A percentile compares a stretch with the other conserved stretches of the same genome.
Conservation (phyloP, 2,329 filamentous ascomycete species). For the Aspergillus sp. region DNA sequence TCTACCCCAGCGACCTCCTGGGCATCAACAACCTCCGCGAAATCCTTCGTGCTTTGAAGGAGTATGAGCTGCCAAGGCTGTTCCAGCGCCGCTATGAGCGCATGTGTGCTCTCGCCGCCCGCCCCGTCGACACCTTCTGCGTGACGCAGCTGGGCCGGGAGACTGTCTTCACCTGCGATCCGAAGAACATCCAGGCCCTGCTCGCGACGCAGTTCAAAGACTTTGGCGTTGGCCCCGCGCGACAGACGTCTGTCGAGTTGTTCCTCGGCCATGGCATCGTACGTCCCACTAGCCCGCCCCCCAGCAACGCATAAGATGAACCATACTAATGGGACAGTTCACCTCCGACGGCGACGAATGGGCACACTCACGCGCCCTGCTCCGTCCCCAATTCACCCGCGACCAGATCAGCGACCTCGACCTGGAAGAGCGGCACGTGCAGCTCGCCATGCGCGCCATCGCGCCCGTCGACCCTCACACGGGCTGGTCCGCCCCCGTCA, state of each 20-base stretch:
- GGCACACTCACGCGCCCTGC: constrained; percentile 75
- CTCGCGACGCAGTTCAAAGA: constrained; percentile 79
- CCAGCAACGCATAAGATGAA: too few relatives aligned
- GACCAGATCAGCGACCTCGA: constrained; percentile 79
- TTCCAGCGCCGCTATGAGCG: constrained; percentile 16
- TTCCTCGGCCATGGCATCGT: constrained; percentile 47
- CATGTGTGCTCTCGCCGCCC: constrained; percentile 22
- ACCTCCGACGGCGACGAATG: constrained; percentile 74
- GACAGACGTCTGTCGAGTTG: constrained; percentile 59
- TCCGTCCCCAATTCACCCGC: constrained; percentile 82
- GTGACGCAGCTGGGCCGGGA: constrained; percentile 23
- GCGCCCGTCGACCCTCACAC: constrained; percentile 49
- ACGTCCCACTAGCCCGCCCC: too few relatives aligned
- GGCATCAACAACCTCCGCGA: constrained; percentile 24
- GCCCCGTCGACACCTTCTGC: constrained; percentile 24
- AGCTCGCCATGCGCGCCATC: constrained; percentile 68
- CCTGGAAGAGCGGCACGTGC: constrained; percentile 75
- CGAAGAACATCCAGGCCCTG: constrained; percentile 75
- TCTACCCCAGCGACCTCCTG: constrained; percentile 26
- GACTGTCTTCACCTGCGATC: constrained; percentile 31
- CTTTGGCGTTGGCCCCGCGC: constrained; percentile 73
- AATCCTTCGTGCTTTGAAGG: constrained; percentile 22
- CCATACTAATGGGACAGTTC: constrained; percentile 28
- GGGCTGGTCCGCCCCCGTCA: constrained; percentile 52
- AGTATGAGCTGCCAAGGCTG: constrained; percentile 20